These are phyloP conservation scores for Leccinum boreale DNA, from an alignment of 768 basidiomycete genomes.

Conservation along the genomic window DNA sequence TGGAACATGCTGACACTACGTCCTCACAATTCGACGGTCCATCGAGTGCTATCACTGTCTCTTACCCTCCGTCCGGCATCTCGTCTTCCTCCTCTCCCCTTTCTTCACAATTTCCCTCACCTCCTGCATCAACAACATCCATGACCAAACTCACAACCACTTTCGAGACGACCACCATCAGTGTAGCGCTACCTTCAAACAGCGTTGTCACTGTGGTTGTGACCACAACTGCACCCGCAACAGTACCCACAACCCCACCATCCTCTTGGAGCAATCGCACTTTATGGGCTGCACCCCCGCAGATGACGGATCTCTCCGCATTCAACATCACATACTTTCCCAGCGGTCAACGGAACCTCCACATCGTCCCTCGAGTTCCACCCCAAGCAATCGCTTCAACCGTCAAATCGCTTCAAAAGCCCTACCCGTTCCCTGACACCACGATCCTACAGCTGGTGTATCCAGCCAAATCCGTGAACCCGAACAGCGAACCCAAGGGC, in stretches of 20 bases:
- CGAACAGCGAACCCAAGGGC: slow-evolving; percentile 57
- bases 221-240: slow-evolving; percentile 1
- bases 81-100: not conserved
- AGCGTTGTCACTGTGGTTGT: slow-evolving; percentile 10
- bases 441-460: slow-evolving; percentile 63
- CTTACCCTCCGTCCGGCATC: not conserved
- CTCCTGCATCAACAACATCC: not conserved
- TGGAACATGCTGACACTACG: not conserved
- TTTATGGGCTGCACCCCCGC: slow-evolving; percentile 50
- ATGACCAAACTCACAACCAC: slow-evolving; percentile 9
- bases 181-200: not conserved
- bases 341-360: slow-evolving; percentile 51
- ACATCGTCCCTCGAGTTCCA: slow-evolving; percentile 50
- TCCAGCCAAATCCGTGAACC: slow-evolving; percentile 68
- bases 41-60: not conserved
- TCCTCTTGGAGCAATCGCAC: slow-evolving; percentile 17
- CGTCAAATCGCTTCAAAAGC: slow-evolving; percentile 11
- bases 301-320: slow-evolving; percentile 54
- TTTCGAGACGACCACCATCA: slow-evolving; percentile 9
- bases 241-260: not conserved
- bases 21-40: not conserved
- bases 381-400: slow-evolving; percentile 28
- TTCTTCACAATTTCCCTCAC: not conserved
- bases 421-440: slow-evolving; percentile 25
- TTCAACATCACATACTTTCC: slow-evolving; percentile 61